Base-by-base conservation (phyloP, 2,329 filamentous ascomycete genomes). In the Neonectria sp. region DNA sequence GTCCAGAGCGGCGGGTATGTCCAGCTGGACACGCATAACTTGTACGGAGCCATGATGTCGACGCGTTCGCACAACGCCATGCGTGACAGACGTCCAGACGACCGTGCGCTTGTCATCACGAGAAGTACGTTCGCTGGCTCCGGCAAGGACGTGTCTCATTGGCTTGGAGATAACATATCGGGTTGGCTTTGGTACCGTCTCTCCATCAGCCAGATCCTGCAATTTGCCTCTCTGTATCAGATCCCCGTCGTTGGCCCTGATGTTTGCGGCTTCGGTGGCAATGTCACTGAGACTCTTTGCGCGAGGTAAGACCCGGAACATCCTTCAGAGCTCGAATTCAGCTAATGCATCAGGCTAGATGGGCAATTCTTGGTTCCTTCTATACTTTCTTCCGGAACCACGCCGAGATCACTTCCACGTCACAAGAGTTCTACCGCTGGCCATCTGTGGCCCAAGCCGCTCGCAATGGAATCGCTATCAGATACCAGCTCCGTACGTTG, bases 11-110 rank as follows among this genome's bases (percentile, higher is more conserved):
- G 71, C 4, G 71, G 60, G 0, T 75, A 74, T 4, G 52, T 67
- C 6, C 71, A 75, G 55, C 74, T 74, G 11, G 93, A 95, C 72
- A 92, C 90, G 0, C 93, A 95, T 78, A 95, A 95, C 72, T 79
- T 95, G 1, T 94, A 93, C 77, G 93, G 93, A 1, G 88, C 88
- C 8, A 90, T 93, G 90, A 95, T 95, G 92, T 92, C 90, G 1
- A 84, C 21, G 82, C 88, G 5, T 9, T 92, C 91, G 0, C 86
- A 89, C 59, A 79, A 86, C 13, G 90, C 93, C 2, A 93, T 95
- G 92, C 79, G 89, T 7, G 79, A 83, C 13, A 88, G 92, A 9
- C 88, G 92, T 0, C 92, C 93, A 0, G 78, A 79, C 1, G 80
- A 89, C 6, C 88, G 93, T 0, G 92, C 93, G 1, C 78, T 95